phyloP scores from a whole-genome alignment of 2,329 filamentous ascomycete species.

The Colletotrichum sp. region DNA sequence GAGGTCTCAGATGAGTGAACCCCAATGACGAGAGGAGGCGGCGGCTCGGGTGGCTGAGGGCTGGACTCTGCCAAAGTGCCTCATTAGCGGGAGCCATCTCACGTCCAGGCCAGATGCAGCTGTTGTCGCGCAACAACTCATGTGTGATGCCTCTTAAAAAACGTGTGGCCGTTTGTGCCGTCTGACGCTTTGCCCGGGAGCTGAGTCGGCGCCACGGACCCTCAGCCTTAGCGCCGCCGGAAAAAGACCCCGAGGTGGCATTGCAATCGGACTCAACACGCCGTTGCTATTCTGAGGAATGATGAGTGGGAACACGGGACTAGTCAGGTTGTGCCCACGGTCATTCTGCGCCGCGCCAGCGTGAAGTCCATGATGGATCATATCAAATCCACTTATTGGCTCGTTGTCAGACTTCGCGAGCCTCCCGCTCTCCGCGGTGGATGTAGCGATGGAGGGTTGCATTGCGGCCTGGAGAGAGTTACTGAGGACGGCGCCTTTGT shows the following conservation, averaged over 20 bases:
- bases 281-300: neutral
- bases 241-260: neutral
- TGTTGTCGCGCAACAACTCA: neutral
- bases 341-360: neutral
- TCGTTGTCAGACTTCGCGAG: neutral
- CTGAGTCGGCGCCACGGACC: neutral
- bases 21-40: neutral
- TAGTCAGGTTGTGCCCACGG: neutral
- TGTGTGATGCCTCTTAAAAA: neutral
- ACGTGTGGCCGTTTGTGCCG: conserved; percentile 1
- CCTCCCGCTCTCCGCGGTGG: neutral
- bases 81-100: neutral
- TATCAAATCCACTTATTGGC: neutral
- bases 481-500: neutral
- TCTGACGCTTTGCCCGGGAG: neutral
- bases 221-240: neutral
- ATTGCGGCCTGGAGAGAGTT: neutral
- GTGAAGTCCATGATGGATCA: neutral
- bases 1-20: neutral
- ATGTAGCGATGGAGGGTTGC: conserved; percentile 2
- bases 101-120: neutral
- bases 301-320: neutral
- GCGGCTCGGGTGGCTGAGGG: neutral
- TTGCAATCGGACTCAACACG: neutral
- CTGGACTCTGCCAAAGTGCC: neutral